A percentile compares a stretch with the other conserved stretches of the same genome.
Conservation (phyloP, 2,329 filamentous ascomycete species). For the Claviceps cyperi region DNA sequence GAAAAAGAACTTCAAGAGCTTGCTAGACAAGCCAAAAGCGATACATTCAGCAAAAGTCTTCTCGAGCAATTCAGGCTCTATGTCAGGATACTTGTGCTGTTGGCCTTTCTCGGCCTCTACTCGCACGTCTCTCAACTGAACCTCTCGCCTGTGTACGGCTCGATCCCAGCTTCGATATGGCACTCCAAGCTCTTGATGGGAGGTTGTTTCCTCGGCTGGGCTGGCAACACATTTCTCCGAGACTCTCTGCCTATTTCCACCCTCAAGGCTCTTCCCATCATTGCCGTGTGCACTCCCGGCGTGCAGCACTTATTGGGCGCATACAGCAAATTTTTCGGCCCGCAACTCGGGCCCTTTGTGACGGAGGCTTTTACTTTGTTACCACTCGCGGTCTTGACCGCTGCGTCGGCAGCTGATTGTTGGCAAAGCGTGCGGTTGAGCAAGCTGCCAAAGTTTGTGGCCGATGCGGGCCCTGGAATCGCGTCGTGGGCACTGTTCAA, state of each 20-base stretch:
- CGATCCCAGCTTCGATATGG: conserved; percentile 59
- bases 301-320: conserved; percentile 58
- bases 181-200: conserved; percentile 54
- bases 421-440: conserved; percentile 48
- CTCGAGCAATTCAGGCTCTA: conserved; percentile 26
- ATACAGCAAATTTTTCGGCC: conserved; percentile 51
- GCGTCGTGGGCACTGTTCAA: conserved; percentile 52
- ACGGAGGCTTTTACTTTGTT: conserved; percentile 63
- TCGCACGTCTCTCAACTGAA: conserved; percentile 60
- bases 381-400: conserved; percentile 49
- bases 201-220: conserved; percentile 58
- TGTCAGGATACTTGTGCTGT: conserved; percentile 15
- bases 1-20: conserved; percentile 39
- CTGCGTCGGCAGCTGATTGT: conserved; percentile 47
- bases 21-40: conserved; percentile 26
- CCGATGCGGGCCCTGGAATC: conserved; percentile 50
- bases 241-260: conserved; percentile 32
- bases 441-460: conserved; percentile 38
- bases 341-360: conserved; percentile 56
- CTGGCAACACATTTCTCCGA: conserved; percentile 43
- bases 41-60: conserved; percentile 19
- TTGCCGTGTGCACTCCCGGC: conserved; percentile 62
- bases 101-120: conserved; percentile 36
- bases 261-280: conserved; percentile 47
- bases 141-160: conserved; percentile 78